Conservation (phyloP, 192 early-diverging fungal genomes). For the Chytriomyces hyalinus region DNA sequence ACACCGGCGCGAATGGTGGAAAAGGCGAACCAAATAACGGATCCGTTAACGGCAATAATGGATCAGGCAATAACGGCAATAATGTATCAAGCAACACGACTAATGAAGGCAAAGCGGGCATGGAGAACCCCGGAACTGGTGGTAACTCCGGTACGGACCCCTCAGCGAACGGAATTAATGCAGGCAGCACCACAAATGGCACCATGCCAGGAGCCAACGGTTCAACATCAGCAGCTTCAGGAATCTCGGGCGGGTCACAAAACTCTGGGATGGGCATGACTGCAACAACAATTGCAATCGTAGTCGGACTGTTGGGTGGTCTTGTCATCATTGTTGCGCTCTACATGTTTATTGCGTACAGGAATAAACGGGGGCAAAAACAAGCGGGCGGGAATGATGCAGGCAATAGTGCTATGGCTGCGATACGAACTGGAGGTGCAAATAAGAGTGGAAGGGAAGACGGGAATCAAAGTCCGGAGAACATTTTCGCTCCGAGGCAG, state of each 20-base stretch:
- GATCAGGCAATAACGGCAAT: too few species aligned
- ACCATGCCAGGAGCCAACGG: too few species aligned
- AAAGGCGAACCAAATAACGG: neutral
- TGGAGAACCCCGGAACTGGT: too few species aligned
- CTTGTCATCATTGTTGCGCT: conserved; percentile 6
- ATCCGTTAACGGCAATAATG: neutral
- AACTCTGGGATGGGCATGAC: neutral
- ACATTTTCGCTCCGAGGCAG: neutral
- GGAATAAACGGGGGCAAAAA: conserved; percentile 6
- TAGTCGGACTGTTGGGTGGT: conserved; percentile 7
- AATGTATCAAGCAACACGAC: too few species aligned
- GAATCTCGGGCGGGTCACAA: neutral
- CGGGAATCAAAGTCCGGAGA: neutral
- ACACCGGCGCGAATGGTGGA: neutral
- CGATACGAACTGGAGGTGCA: neutral
- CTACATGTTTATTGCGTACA: conserved; percentile 22
- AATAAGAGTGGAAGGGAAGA: neutral
- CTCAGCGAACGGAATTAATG: too few species aligned
- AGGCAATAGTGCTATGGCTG: neutral
- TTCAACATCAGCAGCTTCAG: neutral
- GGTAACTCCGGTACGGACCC: too few species aligned
- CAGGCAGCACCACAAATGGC: too few species aligned
- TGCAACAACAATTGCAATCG: conserved; percentile 13
- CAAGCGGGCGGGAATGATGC: neutral
- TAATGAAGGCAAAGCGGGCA: too few species aligned